Evolutionary conservation across 768 basidiomycete genomes (phyloP), one percentile per base, ranked within the genome.

Genomic region (Collybia nuda): DNA sequence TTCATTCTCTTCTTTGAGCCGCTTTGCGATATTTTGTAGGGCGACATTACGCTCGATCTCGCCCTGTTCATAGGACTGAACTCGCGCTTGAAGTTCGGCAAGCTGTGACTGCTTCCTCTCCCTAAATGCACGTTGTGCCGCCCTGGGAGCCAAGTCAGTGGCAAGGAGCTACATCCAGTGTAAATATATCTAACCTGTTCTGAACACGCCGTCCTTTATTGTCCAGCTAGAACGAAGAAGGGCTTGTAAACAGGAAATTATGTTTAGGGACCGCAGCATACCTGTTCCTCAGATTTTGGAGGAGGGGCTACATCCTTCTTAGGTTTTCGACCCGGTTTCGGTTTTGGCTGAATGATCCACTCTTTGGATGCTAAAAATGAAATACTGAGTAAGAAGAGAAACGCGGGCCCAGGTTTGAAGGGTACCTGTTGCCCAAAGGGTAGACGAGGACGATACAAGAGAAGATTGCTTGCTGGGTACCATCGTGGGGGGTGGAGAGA

Each of bases 71-170:
- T 92, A 93, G 17, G 81, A 81, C 54, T 88, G 85, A 44, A 94
- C 75, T 41, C 90, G 88, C 44, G 90, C 86, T 68, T 94, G 91
- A 29, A 94, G 79, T 55, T 93, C 91, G 7, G 88, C 84, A 29
- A 94, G 85, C 61, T 93, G 91, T 3, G 87, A 84, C 63, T 93
- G 90, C 68, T 90, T 93, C 52, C 92, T 82, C 62, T 93, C 92
- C 42, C 92, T 81, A 68, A 94, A 93, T 11, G 92, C 91, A 32
- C 92, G 86, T 63, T 94, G 92, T 11, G 91, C 91, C 24, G 88
- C 89, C 62, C 92, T 92, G 58, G 14, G 37, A n/a, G 44, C 44
- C 50, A 48, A 44, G 32, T 17, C 48, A 50, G 53, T 53, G 32
- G 14, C 32, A 32, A 6, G 32, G 32, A 32, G 32, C 9, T 14